phyloP scores from a whole-genome alignment of 208 protist species.

The Crithidia acanthocephali region DNA sequence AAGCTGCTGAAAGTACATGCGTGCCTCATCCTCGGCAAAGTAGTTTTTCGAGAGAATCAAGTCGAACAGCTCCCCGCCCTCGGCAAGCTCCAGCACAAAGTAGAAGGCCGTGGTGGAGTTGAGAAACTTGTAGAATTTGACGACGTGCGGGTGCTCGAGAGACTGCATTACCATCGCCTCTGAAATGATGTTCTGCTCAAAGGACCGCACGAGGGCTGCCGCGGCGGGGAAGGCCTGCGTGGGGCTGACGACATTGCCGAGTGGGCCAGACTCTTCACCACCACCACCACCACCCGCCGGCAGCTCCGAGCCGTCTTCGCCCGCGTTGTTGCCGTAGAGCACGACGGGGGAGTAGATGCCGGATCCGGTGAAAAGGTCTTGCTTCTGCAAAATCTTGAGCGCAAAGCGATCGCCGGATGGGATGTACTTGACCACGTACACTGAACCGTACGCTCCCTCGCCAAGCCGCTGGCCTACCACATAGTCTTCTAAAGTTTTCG shows the following conservation, averaged over 20 bases:
- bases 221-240: neutral
- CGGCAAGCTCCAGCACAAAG: constrained; percentile 90
- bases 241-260: constrained; percentile 1
- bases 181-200: constrained; percentile 76
- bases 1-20: constrained; percentile 95
- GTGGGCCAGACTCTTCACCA: constrained; percentile 7
- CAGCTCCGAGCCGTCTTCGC: neutral
- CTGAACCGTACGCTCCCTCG: constrained; percentile 89
- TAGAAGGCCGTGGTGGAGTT: constrained; percentile 87
- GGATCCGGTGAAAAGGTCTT: constrained; percentile 51
- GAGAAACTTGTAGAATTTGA: constrained; percentile 90
- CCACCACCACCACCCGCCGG: neutral
- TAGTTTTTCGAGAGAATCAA: constrained; percentile 87
- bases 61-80: constrained; percentile 95
- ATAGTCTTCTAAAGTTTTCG: constrained; percentile 75
- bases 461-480: constrained; percentile 81
- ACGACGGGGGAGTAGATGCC: constrained; percentile 8
- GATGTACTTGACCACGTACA: constrained; percentile 83
- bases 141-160: constrained; percentile 89
- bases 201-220: constrained; percentile 30
- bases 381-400: constrained; percentile 88
- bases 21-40: constrained; percentile 86
- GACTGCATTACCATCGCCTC: constrained; percentile 91
- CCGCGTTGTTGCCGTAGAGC: neutral
- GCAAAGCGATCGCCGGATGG: constrained; percentile 81